Percentiles rank a stretch among this genome's conserved stretches.
Evolutionary conservation across 129 eudicot species (phyloP).

Genomic region (Flaveria trinervia): DNA sequence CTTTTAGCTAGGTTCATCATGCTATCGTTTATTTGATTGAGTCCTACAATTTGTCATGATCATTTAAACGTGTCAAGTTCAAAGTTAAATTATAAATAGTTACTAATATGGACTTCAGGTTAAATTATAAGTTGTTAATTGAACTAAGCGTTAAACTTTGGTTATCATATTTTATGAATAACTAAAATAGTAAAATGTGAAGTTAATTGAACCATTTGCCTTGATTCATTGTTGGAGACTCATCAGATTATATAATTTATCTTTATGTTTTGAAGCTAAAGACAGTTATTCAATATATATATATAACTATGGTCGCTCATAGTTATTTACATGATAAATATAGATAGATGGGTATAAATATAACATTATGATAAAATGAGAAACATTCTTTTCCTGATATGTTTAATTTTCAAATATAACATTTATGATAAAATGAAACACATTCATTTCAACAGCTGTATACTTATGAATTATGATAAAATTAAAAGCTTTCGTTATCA

Average conservation of each 20-base stretch:
- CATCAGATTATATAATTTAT: too few relatives aligned
- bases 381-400: too few relatives aligned
- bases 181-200: too few relatives aligned
- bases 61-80: too few relatives aligned
- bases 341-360: not conserved
- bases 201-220: not conserved
- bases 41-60: too few relatives aligned
- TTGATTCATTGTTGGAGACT: not conserved
- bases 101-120: too few relatives aligned
- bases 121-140: too few relatives aligned
- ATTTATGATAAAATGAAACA: not conserved
- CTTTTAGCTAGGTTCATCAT: too few relatives aligned
- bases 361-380: not conserved
- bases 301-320: not conserved
- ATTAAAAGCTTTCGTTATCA: constrained; percentile 19
- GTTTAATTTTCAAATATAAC: not conserved
- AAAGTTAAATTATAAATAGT: too few relatives aligned
- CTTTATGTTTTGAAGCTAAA: not conserved
- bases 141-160: too few relatives aligned
- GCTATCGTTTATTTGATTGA: too few relatives aligned
- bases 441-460: constrained; percentile 22
- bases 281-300: not conserved
- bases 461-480: constrained; percentile 19
- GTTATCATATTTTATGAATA: too few relatives aligned
- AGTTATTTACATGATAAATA: not conserved